phyloP scores from a whole-genome alignment of 1,139 yeast species.

The Nakaseomyces glabratus region DNA sequence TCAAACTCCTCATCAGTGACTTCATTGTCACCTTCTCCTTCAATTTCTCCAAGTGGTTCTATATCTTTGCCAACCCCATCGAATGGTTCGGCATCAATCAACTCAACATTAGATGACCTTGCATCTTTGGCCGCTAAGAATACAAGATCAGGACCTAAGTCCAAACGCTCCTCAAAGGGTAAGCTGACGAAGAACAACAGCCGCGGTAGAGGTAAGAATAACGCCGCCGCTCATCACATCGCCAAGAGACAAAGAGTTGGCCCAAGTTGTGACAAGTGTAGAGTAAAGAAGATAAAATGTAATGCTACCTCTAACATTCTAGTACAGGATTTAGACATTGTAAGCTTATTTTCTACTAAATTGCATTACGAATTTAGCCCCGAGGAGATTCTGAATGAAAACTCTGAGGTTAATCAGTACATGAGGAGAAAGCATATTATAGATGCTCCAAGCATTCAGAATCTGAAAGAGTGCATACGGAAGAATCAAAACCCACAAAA shows the following conservation, averaged over 20 bases:
- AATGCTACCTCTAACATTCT: constrained; percentile 49
- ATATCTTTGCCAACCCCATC: neutral
- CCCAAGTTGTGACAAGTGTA: constrained; percentile 67
- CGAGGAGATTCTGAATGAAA: constrained; percentile 10
- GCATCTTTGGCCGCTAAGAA: constrained; percentile 3
- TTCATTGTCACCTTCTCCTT: constrained; percentile 4
- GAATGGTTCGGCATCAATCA: neutral
- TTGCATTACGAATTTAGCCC: constrained; percentile 17
- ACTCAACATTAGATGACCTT: constrained; percentile 2
- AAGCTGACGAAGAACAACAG: neutral
- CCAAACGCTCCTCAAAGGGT: no score
- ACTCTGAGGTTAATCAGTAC: constrained; percentile 2
- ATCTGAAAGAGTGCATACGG: neutral
- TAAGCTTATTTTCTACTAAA: constrained; percentile 12
- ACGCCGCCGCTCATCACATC: constrained; percentile 2
- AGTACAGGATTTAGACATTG: constrained; percentile 18
- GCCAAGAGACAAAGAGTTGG: constrained; percentile 56
- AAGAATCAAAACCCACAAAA: constrained; percentile 1
- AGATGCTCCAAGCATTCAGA: neutral
- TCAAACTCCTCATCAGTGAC: constrained; percentile 3
- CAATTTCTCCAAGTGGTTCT: neutral
- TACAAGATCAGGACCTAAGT: no score
- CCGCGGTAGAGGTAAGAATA: no score
- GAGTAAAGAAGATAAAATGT: constrained; percentile 64
- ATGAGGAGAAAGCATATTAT: neutral